phyloP scores from a whole-genome alignment of 345 rosid species.

The Crucihimalaya himalaica region DNA sequence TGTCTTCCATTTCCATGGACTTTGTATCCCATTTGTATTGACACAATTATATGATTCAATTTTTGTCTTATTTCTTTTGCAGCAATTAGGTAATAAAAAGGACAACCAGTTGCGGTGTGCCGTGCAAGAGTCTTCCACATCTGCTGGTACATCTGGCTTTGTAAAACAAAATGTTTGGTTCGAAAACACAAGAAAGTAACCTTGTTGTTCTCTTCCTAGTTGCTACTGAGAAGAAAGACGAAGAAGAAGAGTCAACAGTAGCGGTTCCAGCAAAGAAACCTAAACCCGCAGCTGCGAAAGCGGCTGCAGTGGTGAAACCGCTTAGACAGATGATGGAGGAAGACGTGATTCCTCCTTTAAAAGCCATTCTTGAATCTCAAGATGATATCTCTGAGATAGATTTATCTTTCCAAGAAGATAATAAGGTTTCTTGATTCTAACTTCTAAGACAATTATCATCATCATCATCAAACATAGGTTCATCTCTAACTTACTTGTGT shows the following conservation, averaged over 20 bases:
- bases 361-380: slow-evolving; percentile 66
- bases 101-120: slow-evolving; percentile 52
- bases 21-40: not conserved
- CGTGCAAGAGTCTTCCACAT: slow-evolving; percentile 75
- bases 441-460: not conserved
- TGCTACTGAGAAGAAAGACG: slow-evolving; percentile 48
- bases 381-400: slow-evolving; percentile 63
- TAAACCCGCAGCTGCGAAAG: slow-evolving; percentile 68
- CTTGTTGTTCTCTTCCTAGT: slow-evolving; percentile 34
- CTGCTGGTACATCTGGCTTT: slow-evolving; percentile 46
- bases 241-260: slow-evolving; percentile 21
- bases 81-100: slow-evolving; percentile 49
- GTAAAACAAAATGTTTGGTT: slow-evolving; percentile 5
- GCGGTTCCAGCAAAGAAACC: slow-evolving; percentile 56
- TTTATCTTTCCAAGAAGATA: slow-evolving; percentile 70
- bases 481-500: not conserved
- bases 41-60: not conserved
- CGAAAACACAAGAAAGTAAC: not conserved
- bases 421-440: slow-evolving; percentile 51
- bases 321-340: slow-evolving; percentile 79
- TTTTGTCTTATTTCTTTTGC: slow-evolving; percentile 12
- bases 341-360: slow-evolving; percentile 84
- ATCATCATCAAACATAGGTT: not conserved
- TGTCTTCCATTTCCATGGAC: not conserved
- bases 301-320: slow-evolving; percentile 54